Evolutionary conservation across 495 filamentous ascomycete genomes (phyloP), one percentile per base, ranked within the genome.

Genomic region (Glarea lozoyensis): DNA sequence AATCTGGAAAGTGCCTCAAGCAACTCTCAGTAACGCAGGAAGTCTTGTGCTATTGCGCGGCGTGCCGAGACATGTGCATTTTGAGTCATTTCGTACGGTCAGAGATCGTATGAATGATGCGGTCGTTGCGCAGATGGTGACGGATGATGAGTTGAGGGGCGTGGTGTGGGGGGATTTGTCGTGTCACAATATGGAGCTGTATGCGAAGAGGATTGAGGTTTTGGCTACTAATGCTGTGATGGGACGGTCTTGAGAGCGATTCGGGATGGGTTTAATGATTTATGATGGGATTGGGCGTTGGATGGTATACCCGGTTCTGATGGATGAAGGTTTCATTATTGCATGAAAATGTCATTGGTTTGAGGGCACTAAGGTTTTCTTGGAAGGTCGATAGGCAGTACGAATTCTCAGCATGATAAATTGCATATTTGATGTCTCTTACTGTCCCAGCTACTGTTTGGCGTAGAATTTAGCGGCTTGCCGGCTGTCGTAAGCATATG

Each of bases 141-240:
- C 66, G n/a, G 79, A 88, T 58, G 70, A 77, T 34, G 59, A 79
- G 47, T 60, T 92, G 17, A 61, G 79, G 20, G 67, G 64, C 2
- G 72, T 83, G 9, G 65, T 92, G 0, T 92, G 85, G 69, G 86
- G 86, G 0, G 86, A 92, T 57, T 84, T 82, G 0, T 61, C 86
- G 11, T 81, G 76, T 62, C 86, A 92, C 59, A 71, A 75, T 56
- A 90, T 92, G 85, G 73, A 65, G 57, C 46, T 88, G 30, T 92
- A 92, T 61, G 66, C 72, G 18, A 68, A 67, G 15, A 61, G 86
- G 40, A 75, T 92, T 25, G 79, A 88, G 50, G 59, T 66, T 10
- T 56, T 90, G 45, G 81, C 81, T 18, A 77, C 75, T 3, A 75
- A 69, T 32, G 82, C 81, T 6, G 79, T 84, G 6, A 79, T 76